Conservation (phyloP, 2,329 filamentous ascomycete species). For the Nemania sp. region DNA sequence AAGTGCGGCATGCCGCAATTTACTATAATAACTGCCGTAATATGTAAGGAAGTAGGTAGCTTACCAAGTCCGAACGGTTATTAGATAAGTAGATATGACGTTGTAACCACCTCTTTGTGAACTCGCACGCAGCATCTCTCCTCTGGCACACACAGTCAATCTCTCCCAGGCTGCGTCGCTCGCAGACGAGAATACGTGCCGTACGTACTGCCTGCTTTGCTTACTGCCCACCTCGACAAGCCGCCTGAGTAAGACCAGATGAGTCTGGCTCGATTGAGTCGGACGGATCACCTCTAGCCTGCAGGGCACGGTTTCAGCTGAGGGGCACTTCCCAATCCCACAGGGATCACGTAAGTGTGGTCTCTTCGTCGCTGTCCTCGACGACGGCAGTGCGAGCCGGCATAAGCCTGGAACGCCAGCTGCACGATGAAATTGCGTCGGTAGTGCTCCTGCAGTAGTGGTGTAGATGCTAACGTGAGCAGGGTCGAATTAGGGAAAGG, state of each 20-base stretch:
- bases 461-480: neutral
- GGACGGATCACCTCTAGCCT: conserved; percentile 17
- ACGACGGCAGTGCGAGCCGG: conserved; percentile 10
- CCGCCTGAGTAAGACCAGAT: conserved; percentile 21
- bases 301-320: conserved; percentile 27
- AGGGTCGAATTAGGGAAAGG: conserved; percentile 13
- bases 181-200: conserved; percentile 15
- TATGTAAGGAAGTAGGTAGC: neutral
- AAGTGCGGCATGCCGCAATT: conserved; percentile 16
- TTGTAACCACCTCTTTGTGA: neutral
- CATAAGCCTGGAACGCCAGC: conserved; percentile 23
- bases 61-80: neutral
- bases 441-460: conserved; percentile 26
- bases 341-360: neutral
- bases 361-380: neutral
- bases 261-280: conserved; percentile 25
- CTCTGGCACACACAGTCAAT: neutral
- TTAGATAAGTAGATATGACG: too few relatives aligned
- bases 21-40: too few relatives aligned
- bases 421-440: conserved; percentile 31
- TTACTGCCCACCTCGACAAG: conserved; percentile 20
- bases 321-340: conserved; percentile 15
- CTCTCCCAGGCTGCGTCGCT: neutral
- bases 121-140: too few relatives aligned
- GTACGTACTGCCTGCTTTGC: conserved; percentile 26